phyloP scores from a whole-genome alignment of 2,329 filamentous ascomycete species.

The Hirsutella minnesotensis region DNA sequence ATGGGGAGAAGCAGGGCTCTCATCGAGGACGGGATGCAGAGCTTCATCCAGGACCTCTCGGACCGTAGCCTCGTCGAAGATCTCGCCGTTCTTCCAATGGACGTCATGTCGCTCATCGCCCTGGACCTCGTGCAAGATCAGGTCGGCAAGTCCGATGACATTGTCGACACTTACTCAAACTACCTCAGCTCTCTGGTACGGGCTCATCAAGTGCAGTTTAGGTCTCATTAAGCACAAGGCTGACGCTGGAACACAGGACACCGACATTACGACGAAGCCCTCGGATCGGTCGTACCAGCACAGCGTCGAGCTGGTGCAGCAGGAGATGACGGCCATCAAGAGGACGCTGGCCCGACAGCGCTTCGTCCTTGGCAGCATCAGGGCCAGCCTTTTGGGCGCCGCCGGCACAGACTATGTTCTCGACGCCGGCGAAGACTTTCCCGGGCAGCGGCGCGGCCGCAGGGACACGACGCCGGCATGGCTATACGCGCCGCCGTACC shows the following conservation, averaged over 20 bases:
- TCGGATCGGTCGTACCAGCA: slow-evolving; percentile 29
- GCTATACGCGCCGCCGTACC: background rate
- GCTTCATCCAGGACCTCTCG: slow-evolving; percentile 22
- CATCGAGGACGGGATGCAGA: slow-evolving; percentile 22
- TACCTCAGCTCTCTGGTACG: slow-evolving; percentile 29
- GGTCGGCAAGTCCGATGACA: slow-evolving; percentile 23
- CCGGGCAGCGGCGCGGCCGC: slow-evolving; percentile 1
- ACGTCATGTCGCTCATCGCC: slow-evolving; percentile 28
- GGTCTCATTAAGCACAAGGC: too few relatives aligned
- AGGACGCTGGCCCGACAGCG: slow-evolving; percentile 21
- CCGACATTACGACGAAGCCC: slow-evolving; percentile 25
- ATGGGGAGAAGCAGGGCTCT: slow-evolving; percentile 17
- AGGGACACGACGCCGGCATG: background rate
- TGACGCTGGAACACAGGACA: slow-evolving; percentile 19
- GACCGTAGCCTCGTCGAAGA: slow-evolving; percentile 20
- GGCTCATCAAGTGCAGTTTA: background rate
- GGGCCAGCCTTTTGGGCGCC: slow-evolving; percentile 8
- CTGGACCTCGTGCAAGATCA: slow-evolving; percentile 26
- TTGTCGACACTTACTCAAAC: slow-evolving; percentile 29
- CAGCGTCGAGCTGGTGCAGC: slow-evolving; percentile 25
- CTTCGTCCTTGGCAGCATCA: slow-evolving; percentile 16
- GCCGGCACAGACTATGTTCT: slow-evolving; percentile 9
- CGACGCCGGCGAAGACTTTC: slow-evolving; percentile 4
- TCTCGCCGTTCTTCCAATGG: slow-evolving; percentile 27
- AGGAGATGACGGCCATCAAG: slow-evolving; percentile 27